phyloP scores from a whole-genome alignment of 805 yeast genomes.

The Metschnikowia matae region DNA sequence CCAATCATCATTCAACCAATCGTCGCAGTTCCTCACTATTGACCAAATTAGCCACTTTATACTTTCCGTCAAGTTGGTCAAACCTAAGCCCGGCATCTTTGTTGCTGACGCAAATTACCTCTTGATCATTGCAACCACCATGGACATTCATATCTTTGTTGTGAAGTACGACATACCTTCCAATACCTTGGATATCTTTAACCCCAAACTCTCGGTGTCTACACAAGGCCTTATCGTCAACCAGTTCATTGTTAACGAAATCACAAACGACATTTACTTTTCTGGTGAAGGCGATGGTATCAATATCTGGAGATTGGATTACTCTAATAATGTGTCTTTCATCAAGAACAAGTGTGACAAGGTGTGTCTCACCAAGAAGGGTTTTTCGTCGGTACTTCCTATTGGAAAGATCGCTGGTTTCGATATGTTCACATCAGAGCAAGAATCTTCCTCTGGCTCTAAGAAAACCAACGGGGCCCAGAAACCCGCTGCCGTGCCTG shows the following conservation, averaged over 20 bases:
- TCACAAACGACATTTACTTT: slow-evolving; percentile 78
- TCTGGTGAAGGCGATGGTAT: slow-evolving; percentile 74
- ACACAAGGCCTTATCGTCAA: slow-evolving; percentile 73
- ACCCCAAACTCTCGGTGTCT: slow-evolving; percentile 78
- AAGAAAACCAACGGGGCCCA: slow-evolving; percentile 4
- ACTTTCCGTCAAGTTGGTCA: slow-evolving; percentile 68
- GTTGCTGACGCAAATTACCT: slow-evolving; percentile 71
- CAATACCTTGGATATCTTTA: slow-evolving; percentile 62
- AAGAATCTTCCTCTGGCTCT: slow-evolving; percentile 17
- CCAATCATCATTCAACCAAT: slow-evolving; percentile 41
- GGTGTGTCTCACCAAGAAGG: slow-evolving; percentile 71
- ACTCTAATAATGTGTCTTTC: slow-evolving; percentile 81
- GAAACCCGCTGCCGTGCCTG: slow-evolving; percentile 35
- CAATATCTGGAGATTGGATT: slow-evolving; percentile 83
- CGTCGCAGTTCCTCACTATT: slow-evolving; percentile 65
- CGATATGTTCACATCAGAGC: slow-evolving; percentile 26
- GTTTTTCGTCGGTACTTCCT: slow-evolving; percentile 41
- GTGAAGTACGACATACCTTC: slow-evolving; percentile 47
- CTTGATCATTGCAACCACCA: slow-evolving; percentile 73
- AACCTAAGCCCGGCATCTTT: slow-evolving; percentile 78
- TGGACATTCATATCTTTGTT: slow-evolving; percentile 73
- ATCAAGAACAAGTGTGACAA: slow-evolving; percentile 79
- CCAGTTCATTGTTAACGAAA: slow-evolving; percentile 53
- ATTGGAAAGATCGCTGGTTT: slow-evolving; percentile 31
- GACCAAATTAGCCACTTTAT: slow-evolving; percentile 81